Evolutionary conservation across 2,329 filamentous ascomycete genomes (phyloP).

Genomic region (Dryadomyces quercus-mongolicae): DNA sequence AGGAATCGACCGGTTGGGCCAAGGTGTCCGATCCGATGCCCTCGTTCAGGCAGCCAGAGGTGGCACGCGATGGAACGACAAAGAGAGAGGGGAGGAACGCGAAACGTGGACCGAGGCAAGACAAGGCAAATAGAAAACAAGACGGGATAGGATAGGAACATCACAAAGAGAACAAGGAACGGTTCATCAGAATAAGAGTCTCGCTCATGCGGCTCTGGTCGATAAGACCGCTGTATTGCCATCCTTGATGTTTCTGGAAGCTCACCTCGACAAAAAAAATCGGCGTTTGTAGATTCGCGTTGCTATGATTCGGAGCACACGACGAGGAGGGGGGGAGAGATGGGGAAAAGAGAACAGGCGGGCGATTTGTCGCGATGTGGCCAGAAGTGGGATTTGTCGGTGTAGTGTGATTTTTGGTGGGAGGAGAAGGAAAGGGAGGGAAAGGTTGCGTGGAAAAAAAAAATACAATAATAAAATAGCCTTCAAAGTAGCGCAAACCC

Average conservation of each 20-base stretch:
- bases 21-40: too few relatives aligned
- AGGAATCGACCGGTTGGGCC: background rate
- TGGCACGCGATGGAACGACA: background rate
- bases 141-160: background rate
- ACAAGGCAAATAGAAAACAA: background rate
- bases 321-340: background rate
- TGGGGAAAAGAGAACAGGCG: constrained; percentile 4
- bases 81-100: background rate
- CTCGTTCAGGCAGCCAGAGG: too few relatives aligned
- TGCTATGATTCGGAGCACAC: background rate
- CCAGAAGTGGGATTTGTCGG: constrained; percentile 15
- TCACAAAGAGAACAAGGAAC: too few relatives aligned
- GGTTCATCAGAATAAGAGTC: too few relatives aligned
- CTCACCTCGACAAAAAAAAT: background rate
- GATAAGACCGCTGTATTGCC: background rate
- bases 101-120: background rate
- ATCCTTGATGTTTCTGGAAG: background rate
- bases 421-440: constrained; percentile 5
- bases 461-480: background rate
- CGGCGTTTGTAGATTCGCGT: background rate
- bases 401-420: constrained; percentile 11
- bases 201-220: too few relatives aligned
- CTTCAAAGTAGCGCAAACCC: background rate
- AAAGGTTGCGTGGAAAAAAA: constrained; percentile 1
- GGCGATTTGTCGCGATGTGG: constrained; percentile 15